Evolutionary conservation across 805 yeast genomes (phyloP).

Genomic region (Metschnikowia matae): DNA sequence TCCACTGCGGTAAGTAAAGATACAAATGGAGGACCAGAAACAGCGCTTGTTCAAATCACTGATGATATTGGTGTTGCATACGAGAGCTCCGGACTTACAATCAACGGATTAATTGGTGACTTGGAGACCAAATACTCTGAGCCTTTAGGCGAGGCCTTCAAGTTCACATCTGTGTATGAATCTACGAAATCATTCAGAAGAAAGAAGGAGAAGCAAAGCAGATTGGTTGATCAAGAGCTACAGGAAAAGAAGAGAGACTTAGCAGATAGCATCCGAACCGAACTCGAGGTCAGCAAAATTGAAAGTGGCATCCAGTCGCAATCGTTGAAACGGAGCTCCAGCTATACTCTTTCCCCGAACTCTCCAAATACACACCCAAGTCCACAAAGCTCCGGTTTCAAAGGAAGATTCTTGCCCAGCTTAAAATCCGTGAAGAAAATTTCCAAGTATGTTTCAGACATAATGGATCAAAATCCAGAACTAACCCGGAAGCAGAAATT

Average conservation of each 20-base stretch:
- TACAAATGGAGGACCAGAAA: conserved; percentile 21
- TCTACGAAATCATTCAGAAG: conserved; percentile 57
- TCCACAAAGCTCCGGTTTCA: conserved; percentile 9
- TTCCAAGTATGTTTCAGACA: conserved; percentile 50
- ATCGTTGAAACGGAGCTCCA: conserved; percentile 19
- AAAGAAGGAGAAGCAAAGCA: conserved; percentile 32
- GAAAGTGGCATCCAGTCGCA: conserved; percentile 23
- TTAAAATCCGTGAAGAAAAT: conserved; percentile 44
- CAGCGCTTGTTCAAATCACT: conserved; percentile 35
- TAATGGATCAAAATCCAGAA: conserved; percentile 65
- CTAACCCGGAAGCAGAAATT: conserved; percentile 55
- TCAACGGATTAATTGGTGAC: conserved; percentile 48
- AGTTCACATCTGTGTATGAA: conserved; percentile 54
- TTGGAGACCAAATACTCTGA: conserved; percentile 60
- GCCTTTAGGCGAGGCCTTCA: conserved; percentile 69
- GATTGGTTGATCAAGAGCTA: conserved; percentile 30
- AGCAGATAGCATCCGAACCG: conserved; percentile 26
- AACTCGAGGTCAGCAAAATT: conserved; percentile 27
- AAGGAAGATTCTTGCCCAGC: conserved; percentile 51
- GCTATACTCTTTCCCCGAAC: conserved; percentile 13
- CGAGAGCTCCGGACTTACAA: conserved; percentile 59
- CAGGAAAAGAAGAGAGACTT: conserved; percentile 30
- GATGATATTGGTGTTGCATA: conserved; percentile 85
- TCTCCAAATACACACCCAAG: neutral
- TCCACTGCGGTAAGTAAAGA: conserved; percentile 13